phyloP scores from a whole-genome alignment of 495 filamentous ascomycete genomes.

The Podospora didyma region DNA sequence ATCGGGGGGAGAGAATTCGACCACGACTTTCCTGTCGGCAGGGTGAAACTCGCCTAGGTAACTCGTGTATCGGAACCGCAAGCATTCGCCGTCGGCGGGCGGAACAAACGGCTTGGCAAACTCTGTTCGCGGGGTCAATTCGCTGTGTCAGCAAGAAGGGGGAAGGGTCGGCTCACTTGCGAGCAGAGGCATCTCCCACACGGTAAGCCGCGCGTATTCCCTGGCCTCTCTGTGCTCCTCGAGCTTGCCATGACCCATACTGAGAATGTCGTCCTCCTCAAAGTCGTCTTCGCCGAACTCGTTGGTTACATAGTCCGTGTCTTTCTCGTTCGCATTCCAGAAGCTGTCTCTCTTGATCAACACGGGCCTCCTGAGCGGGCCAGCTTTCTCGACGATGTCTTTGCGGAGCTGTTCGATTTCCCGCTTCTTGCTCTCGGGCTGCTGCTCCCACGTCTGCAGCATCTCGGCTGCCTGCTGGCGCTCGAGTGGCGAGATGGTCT shows the following conservation, averaged over 20 bases:
- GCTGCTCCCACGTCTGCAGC: conserved; percentile 15
- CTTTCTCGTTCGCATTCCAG: conserved; percentile 41
- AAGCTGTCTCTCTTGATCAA: conserved; percentile 21
- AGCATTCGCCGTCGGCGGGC: conserved; percentile 57
- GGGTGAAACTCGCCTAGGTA: conserved; percentile 95
- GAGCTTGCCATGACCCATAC: conserved; percentile 76
- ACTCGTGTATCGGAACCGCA: conserved; percentile 95
- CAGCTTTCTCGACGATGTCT: conserved; percentile 3
- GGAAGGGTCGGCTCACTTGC: conserved; percentile 57
- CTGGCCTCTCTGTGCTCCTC: conserved; percentile 85
- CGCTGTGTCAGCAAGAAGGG: neutral
- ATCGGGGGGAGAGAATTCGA: conserved; percentile 76
- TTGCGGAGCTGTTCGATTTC: conserved; percentile 10
- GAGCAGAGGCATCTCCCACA: conserved; percentile 95
- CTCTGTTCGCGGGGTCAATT: conserved; percentile 44
- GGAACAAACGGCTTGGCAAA: conserved; percentile 76
- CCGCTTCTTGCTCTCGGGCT: conserved; percentile 5
- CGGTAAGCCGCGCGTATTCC: conserved; percentile 79
- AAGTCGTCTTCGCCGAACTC: conserved; percentile 40
- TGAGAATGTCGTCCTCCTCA: conserved; percentile 75
- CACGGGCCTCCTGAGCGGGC: conserved; percentile 6
- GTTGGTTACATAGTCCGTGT: conserved; percentile 36
- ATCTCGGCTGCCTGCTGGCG: neutral
- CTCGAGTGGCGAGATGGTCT: conserved; percentile 4
- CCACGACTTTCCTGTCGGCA: conserved; percentile 85